Evolutionary conservation across 2,329 filamentous ascomycete species (phyloP).

Genomic region (Nothomitra cinnamomea): DNA sequence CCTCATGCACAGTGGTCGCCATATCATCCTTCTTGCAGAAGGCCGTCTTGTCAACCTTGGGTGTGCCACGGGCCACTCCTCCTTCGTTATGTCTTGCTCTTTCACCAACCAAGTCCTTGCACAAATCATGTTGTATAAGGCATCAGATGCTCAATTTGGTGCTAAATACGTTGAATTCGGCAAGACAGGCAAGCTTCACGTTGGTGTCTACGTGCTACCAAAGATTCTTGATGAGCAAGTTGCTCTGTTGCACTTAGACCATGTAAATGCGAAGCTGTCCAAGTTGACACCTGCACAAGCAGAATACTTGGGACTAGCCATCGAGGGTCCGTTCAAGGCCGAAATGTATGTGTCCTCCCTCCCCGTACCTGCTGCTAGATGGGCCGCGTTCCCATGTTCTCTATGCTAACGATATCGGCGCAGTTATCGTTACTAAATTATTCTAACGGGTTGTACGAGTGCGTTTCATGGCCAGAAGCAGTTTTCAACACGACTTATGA

Average conservation of each 20-base stretch:
- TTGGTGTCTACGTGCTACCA: constrained; percentile 90
- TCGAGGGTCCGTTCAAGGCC: constrained; percentile 88
- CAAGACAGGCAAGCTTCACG: constrained; percentile 73
- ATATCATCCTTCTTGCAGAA: constrained; percentile 98
- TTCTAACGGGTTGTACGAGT: no score
- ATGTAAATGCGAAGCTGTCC: constrained; percentile 89
- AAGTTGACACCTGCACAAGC: constrained; percentile 73
- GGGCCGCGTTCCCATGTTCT: background rate
- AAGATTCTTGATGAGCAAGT: constrained; percentile 99
- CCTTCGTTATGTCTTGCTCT: constrained; percentile 99
- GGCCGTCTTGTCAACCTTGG: constrained; percentile 98
- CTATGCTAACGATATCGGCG: constrained; percentile 17
- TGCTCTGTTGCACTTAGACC: constrained; percentile 76
- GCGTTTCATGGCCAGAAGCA: constrained; percentile 9
- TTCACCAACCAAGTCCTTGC: constrained; percentile 99
- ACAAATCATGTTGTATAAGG: constrained; percentile 97
- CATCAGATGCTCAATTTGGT: constrained; percentile 67
- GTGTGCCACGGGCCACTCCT: constrained; percentile 97
- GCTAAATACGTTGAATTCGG: constrained; percentile 95
- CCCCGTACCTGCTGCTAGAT: constrained; percentile 5
- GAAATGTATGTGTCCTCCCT: constrained; percentile 51
- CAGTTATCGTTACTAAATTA: constrained; percentile 49
- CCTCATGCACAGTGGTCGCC: constrained; percentile 79
- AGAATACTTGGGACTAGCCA: constrained; percentile 78
- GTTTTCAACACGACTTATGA: constrained; percentile 32